These are phyloP conservation scores for Micractinium conductrix DNA, from an alignment of 139 green algal species.

Conservation along the genomic window DNA sequence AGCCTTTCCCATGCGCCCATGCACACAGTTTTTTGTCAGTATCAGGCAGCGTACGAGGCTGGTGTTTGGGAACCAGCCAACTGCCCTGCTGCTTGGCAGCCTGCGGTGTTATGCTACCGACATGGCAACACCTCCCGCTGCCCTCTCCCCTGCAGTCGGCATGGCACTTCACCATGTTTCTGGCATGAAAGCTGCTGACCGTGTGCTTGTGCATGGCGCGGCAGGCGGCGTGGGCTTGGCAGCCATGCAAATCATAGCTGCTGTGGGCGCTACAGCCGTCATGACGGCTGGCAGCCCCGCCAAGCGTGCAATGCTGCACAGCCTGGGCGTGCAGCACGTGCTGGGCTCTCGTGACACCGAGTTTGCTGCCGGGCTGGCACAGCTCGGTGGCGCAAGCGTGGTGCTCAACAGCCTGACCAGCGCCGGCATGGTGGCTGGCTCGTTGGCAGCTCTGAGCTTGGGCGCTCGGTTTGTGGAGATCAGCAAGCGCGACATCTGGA, in stretches of 20 bases:
- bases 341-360: slow-evolving; percentile 65
- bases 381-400: slow-evolving; percentile 29
- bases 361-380: slow-evolving; percentile 50
- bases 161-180: slow-evolving; percentile 57
- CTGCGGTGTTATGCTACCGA: too few relatives aligned
- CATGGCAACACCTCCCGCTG: not conserved
- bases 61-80: too few relatives aligned
- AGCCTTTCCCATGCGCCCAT: too few relatives aligned
- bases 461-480: slow-evolving; percentile 85
- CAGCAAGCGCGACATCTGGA: slow-evolving; percentile 92
- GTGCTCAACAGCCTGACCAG: slow-evolving; percentile 89
- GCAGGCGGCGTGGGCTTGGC: slow-evolving; percentile 86
- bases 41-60: too few relatives aligned
- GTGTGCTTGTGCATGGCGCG: slow-evolving; percentile 78
- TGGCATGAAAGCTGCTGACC: slow-evolving; percentile 40
- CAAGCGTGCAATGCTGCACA: slow-evolving; percentile 77
- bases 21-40: too few relatives aligned
- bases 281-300: slow-evolving; percentile 71
- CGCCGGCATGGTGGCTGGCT: slow-evolving; percentile 83
- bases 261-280: slow-evolving; percentile 45
- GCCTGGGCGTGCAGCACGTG: slow-evolving; percentile 52
- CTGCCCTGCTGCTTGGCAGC: too few relatives aligned
- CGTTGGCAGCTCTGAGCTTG: slow-evolving; percentile 58
- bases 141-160: slow-evolving; percentile 46
- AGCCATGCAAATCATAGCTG: slow-evolving; percentile 62